Base-by-base conservation (phyloP, 495 filamentous ascomycete species). In the Barbatosphaeria neglecta region DNA sequence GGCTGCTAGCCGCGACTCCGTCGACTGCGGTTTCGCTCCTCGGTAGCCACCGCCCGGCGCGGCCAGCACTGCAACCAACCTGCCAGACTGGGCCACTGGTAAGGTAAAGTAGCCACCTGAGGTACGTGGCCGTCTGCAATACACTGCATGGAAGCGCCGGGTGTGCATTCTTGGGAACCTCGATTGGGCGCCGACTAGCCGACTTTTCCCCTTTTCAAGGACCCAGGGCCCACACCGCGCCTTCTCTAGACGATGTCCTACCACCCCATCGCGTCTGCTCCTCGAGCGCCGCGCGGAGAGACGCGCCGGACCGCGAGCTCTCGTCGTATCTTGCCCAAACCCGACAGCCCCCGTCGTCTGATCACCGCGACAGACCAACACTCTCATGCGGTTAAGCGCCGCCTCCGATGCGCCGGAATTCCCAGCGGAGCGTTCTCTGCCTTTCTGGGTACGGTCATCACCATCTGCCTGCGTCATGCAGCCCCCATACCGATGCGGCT, bases 81-180 rank as follows among this genome's bases (percentile, higher is more conserved):
- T n/a, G n/a, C n/a, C n/a, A n/a, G n/a, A n/a, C n/a, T n/a, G n/a
- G n/a, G n/a, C n/a, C n/a, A n/a, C n/a, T n/a, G n/a, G n/a, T n/a
- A n/a, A n/a, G n/a, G n/a, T n/a, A n/a, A n/a, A n/a, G n/a, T n/a
- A n/a, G n/a, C n/a, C n/a, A n/a, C n/a, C n/a, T n/a, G n/a, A n/a
- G n/a, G n/a, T n/a, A n/a, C n/a, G n/a, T n/a, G n/a, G n/a, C n/a
- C n/a, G n/a, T 4, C 19, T 46, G 37, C 24, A 2, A 40, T 18
- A 41, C 18, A 7, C 45, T 46, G 45, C 45, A 46, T 33, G 22
- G 20, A 46, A 41, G 45, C 45, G 45, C 45, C 24, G 37, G 37
- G 24, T 38, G 37, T 33, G 37, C 33, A 22, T 40, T 28, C 35
- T 39, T 28, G 45, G 45, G 45, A 11, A 33, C 13, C 22, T 24